A percentile compares a stretch with the other conserved stretches of the same genome.
phyloP scores from a whole-genome alignment of 768 basidiomycete genomes.

The Fomitopsis serialis region DNA sequence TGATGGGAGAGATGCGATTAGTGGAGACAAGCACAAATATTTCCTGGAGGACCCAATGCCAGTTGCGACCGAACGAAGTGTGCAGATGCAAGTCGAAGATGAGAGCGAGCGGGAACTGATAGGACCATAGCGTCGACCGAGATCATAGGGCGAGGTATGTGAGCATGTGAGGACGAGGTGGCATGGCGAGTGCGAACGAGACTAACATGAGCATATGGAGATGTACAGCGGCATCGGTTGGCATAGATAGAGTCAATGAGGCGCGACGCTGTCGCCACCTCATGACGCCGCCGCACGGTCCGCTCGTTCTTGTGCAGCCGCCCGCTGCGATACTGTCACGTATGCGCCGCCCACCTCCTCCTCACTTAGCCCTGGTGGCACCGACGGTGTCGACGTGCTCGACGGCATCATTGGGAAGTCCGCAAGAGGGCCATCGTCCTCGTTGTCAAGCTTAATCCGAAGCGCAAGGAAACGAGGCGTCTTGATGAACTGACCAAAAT shows the following conservation, averaged over 20 bases:
- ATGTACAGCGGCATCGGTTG: slow-evolving; percentile 11
- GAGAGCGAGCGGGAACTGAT: slow-evolving; percentile 5
- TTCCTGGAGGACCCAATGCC: neutral
- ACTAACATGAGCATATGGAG: slow-evolving; percentile 19
- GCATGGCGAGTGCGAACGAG: slow-evolving; percentile 6
- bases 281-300: slow-evolving; percentile 5
- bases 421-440: slow-evolving; percentile 51
- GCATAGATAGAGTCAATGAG: slow-evolving; percentile 10
- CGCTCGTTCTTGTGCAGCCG: slow-evolving; percentile 57
- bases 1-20: slow-evolving; percentile 3
- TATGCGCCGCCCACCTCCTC: slow-evolving; percentile 84
- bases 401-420: slow-evolving; percentile 33
- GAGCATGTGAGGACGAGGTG: neutral
- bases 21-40: neutral
- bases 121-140: slow-evolving; percentile 9
- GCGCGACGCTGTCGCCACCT: neutral
- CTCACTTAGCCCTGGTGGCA: slow-evolving; percentile 63
- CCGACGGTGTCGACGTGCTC: slow-evolving; percentile 35
- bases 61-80: slow-evolving; percentile 1
- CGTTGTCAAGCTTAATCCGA: slow-evolving; percentile 74
- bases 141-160: neutral
- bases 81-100: slow-evolving; percentile 13
- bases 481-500: slow-evolving; percentile 71
- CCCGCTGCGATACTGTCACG: slow-evolving; percentile 79
- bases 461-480: slow-evolving; percentile 77